A percentile compares a stretch with the other conserved stretches of the same genome.
These are phyloP conservation scores for Halophytophthora batemanensis DNA, from an alignment of 352 stramenopile species.

Conservation along the genomic window DNA sequence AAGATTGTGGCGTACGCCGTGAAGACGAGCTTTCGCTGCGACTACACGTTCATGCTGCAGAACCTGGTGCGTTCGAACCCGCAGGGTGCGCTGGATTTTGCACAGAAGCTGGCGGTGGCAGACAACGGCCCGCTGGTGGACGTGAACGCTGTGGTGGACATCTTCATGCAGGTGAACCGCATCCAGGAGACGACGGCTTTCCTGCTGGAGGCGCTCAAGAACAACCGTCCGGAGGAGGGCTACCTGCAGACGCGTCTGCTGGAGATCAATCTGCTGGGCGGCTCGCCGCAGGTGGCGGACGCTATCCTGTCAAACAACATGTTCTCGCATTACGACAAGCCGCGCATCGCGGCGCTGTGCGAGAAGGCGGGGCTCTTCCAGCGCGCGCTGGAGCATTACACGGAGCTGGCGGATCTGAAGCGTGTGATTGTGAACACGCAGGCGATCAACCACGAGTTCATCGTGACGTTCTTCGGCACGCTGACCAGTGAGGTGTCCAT, in stretches of 20 bases:
- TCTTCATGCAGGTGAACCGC: slow-evolving; percentile 99
- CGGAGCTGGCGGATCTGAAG: slow-evolving; percentile 97
- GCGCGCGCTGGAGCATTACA: slow-evolving; percentile 99
- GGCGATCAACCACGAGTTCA: slow-evolving; percentile 96
- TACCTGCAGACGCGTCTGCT: slow-evolving; percentile 99
- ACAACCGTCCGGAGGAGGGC: slow-evolving; percentile 98
- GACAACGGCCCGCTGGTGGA: slow-evolving; percentile 95
- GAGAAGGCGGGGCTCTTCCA: slow-evolving; percentile 98
- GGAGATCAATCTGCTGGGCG: slow-evolving; percentile 99
- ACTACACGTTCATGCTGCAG: slow-evolving; percentile 99
- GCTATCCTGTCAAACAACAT: slow-evolving; percentile 99
- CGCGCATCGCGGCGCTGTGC: slow-evolving; percentile 97
- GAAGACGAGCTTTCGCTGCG: slow-evolving; percentile 97
- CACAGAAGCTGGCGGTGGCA: slow-evolving; percentile 96
- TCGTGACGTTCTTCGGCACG: slow-evolving; percentile 98
- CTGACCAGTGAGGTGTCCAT: slow-evolving; percentile 97
- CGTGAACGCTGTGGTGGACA: slow-evolving; percentile 98
- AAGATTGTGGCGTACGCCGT: slow-evolving; percentile 97
- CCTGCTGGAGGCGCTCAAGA: slow-evolving; percentile 98
- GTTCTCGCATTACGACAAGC: slow-evolving; percentile 98
- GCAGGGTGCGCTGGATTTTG: slow-evolving; percentile 96
- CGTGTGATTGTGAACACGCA: slow-evolving; percentile 91
- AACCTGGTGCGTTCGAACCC: slow-evolving; percentile 98
- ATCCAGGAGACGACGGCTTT: slow-evolving; percentile 99
- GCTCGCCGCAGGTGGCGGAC: slow-evolving; percentile 98